Evolutionary conservation across 495 filamentous ascomycete species (phyloP).

Genomic region (Chaetomium cochliodes): DNA sequence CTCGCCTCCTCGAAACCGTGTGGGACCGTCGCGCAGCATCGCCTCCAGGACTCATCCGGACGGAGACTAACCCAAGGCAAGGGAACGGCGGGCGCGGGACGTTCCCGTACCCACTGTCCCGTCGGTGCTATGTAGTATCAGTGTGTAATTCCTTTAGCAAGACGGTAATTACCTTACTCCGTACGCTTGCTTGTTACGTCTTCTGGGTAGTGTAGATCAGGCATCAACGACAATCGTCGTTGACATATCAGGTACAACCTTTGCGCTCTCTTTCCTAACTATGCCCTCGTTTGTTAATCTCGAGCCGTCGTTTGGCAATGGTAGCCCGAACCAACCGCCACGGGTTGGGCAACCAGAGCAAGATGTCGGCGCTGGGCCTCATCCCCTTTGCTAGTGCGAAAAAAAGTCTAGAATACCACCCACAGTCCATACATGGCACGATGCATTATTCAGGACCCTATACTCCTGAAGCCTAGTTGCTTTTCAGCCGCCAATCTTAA

Average conservation of each 20-base stretch:
- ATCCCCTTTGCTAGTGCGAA: too few relatives aligned
- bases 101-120: slow-evolving; percentile 24
- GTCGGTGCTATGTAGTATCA: neutral
- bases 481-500: too few relatives aligned
- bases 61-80: slow-evolving; percentile 13
- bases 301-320: neutral
- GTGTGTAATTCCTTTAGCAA: neutral
- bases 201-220: neutral
- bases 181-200: neutral
- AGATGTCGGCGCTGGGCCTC: too few relatives aligned
- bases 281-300: neutral
- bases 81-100: slow-evolving; percentile 25
- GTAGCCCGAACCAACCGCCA: neutral
- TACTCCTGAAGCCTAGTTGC: too few relatives aligned
- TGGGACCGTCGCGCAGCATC: slow-evolving; percentile 5
- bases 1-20: neutral
- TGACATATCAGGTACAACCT: neutral
- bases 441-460: too few relatives aligned
- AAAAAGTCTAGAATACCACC: too few relatives aligned
- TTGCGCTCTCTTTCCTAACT: neutral
- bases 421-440: too few relatives aligned
- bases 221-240: too few relatives aligned
- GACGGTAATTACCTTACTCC: neutral
- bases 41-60: neutral
- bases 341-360: neutral